These are phyloP conservation scores for Luffa aegyptiaca DNA, from an alignment of 306 rosid species.

Conservation along the genomic window DNA sequence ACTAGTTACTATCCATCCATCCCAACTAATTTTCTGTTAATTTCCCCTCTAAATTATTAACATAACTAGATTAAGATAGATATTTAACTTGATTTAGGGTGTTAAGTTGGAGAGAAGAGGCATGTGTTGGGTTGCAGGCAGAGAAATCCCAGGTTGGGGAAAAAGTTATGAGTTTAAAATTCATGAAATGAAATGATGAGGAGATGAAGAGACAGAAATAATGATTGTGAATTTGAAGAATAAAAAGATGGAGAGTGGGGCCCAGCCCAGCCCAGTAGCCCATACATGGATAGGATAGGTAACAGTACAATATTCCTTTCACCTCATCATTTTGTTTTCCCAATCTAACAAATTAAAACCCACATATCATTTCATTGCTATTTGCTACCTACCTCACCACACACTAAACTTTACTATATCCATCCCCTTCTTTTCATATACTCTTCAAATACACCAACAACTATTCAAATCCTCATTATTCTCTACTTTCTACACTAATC, in stretches of 20 bases:
- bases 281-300: background rate
- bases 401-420: background rate
- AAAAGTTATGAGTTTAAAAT: background rate
- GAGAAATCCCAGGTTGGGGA: background rate
- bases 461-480: background rate
- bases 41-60: too few relatives aligned
- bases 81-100: too few relatives aligned
- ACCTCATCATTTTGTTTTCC: background rate
- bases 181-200: conserved; percentile 2
- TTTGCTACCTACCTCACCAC: background rate
- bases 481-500: too few relatives aligned
- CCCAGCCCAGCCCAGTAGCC: background rate
- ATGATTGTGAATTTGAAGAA: conserved; percentile 6
- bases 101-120: too few relatives aligned
- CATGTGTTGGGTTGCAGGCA: background rate
- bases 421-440: background rate
- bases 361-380: background rate
- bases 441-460: background rate
- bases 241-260: background rate
- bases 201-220: conserved; percentile 7
- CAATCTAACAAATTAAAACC: background rate
- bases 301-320: conserved; percentile 4
- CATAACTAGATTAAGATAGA: too few relatives aligned
- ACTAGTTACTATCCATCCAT: too few relatives aligned
- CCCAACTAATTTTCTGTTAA: too few relatives aligned